These are phyloP conservation scores for Symbiodinium natans DNA, from an alignment of 73 alveolate species.

Conservation along the genomic window DNA sequence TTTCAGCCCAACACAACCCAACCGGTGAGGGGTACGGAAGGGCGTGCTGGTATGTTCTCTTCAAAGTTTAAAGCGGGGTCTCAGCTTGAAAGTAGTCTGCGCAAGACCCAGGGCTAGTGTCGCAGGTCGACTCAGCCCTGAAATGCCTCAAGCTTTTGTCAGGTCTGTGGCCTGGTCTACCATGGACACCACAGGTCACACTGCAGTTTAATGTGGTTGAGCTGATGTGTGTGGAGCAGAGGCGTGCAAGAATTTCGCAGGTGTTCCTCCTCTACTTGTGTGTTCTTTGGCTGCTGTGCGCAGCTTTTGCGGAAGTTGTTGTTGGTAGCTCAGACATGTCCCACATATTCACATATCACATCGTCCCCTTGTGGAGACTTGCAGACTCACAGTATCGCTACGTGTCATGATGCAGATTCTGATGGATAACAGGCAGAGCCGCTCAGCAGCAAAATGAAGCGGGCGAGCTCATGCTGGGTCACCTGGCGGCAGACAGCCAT, in stretches of 20 bases:
- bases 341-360: background rate
- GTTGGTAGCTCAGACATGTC: background rate
- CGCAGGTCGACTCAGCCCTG: too few relatives aligned
- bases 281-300: constrained; percentile 41
- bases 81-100: too few relatives aligned
- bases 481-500: background rate
- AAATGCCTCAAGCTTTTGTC: too few relatives aligned
- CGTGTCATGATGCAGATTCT: background rate
- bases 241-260: background rate
- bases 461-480: background rate
- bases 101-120: background rate
- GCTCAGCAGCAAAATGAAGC: constrained; percentile 16
- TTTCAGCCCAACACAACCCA: too few relatives aligned
- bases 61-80: too few relatives aligned
- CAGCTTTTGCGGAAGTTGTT: constrained; percentile 20
- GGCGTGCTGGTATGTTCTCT: too few relatives aligned
- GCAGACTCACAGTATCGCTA: too few relatives aligned
- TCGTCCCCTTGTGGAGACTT: too few relatives aligned
- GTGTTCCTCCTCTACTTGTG: constrained; percentile 45
- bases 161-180: constrained; percentile 88
- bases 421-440: constrained; percentile 14
- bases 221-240: too few relatives aligned
- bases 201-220: background rate
- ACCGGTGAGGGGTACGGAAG: too few relatives aligned
- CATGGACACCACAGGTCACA: constrained; percentile 73